Base-by-base conservation (phyloP, 2,329 filamentous ascomycete genomes). In the Aspergillus carbonarius region DNA sequence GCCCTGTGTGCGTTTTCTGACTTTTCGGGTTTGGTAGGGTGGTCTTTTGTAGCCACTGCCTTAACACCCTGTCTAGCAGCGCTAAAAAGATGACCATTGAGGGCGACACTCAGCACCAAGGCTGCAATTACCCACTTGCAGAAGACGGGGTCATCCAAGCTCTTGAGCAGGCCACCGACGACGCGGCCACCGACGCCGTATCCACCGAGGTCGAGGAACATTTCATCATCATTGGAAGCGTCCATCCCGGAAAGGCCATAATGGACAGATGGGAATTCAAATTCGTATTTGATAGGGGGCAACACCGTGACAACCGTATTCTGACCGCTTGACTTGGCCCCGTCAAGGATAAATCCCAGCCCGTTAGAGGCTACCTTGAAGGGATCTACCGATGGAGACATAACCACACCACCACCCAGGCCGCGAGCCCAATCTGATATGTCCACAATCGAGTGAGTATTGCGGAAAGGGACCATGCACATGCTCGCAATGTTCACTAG, bases 21-120 rank as follows among this genome's bases (percentile, higher is more conserved):
- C 32, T 72, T 69, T 15, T 60, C 60, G 34, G 66, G 63, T 4
- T 70, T 66, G 47, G 72, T 70, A 50, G 69, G 68, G 5, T 67
- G 66, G 25, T 84, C 77, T n/a, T 80, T 78, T n/a, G 81, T 76
- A 80, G 81, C 74, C 32, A 93, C 88, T 61, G 98, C 93, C 78
- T 97, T 96, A 79, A 98, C 95, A 58, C 92, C 93, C 92, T 92
- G 96, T 68, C 95, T 85, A n/a, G 95, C 95, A 13, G 92, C 93
- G 68, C 99, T 99, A 82, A 99, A 99, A 3, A 99, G 85, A 71
- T 99, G 99, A 9, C 95, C 95, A 71, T 99, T 99, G 35, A 99
- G 82, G 5, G 92, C 91, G 39, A 99, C 87, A 71, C 95, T 98
- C 78, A 99, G 81, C 13, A 91, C 93, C 59, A 99, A 83, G 46